phyloP scores from a whole-genome alignment of 2,329 filamentous ascomycete species.

The Iodosphaeria phyllophila region DNA sequence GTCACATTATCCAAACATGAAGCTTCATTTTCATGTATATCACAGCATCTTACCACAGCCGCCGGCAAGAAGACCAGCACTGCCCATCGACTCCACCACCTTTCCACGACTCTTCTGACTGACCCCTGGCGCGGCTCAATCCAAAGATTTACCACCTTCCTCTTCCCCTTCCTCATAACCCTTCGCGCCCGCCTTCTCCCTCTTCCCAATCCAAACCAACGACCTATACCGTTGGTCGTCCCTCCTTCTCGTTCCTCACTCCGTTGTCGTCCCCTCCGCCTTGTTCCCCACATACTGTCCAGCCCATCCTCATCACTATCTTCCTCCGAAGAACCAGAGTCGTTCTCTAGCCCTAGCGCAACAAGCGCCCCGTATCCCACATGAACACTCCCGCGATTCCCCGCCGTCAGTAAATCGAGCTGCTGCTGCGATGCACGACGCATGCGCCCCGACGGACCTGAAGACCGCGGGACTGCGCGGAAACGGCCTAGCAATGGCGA shows the following conservation, averaged over 20 bases:
- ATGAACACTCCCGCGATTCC: conserved; percentile 31
- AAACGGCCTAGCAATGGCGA: conserved; percentile 46
- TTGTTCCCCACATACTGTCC: too few relatives aligned
- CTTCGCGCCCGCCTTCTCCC: conserved; percentile 14
- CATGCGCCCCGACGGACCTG: conserved; percentile 5
- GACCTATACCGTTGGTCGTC: conserved; percentile 14
- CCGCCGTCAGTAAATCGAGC: conserved; percentile 18
- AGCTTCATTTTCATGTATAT: conserved; percentile 1
- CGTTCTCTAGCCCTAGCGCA: conserved; percentile 19
- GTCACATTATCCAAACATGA: neutral
- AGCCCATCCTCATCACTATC: conserved; percentile 8
- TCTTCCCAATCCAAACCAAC: conserved; percentile 8
- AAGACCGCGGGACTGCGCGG: conserved; percentile 35
- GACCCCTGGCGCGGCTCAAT: conserved; percentile 38
- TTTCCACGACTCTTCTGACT: conserved; percentile 37
- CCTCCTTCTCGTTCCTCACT: conserved; percentile 10
- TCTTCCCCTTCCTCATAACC: conserved; percentile 14
- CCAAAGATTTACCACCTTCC: conserved; percentile 32
- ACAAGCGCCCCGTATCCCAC: conserved; percentile 36
- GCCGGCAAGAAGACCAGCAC: conserved; percentile 43
- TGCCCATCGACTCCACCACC: conserved; percentile 45
- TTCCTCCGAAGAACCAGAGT: conserved; percentile 13
- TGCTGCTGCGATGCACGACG: conserved; percentile 11
- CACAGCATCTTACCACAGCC: conserved; percentile 26
- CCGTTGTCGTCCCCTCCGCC: conserved; percentile 6